phyloP scores from a whole-genome alignment of 345 rosid genomes.

The Brassica carinata region DNA sequence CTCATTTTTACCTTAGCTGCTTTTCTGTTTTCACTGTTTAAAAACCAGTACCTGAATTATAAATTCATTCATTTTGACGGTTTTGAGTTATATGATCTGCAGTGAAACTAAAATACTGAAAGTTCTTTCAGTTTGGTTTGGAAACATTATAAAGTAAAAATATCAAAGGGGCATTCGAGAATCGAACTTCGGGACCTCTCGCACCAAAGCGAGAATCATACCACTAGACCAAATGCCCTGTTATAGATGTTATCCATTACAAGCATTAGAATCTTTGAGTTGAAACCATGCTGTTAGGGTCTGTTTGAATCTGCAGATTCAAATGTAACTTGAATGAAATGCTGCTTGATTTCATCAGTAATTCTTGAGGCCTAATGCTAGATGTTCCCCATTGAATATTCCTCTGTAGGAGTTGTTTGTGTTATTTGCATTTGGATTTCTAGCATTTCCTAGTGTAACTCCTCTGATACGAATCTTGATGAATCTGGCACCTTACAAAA shows the following conservation, averaged over 20 bases:
- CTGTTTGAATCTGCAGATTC: not conserved
- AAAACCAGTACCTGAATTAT: too few relatives aligned
- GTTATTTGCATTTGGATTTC: not conserved
- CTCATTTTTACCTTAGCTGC: too few relatives aligned
- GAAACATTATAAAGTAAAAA: not conserved
- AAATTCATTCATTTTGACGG: too few relatives aligned
- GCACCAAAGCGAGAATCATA: constrained; percentile 91
- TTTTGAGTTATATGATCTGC: too few relatives aligned
- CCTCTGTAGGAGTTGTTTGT: not conserved
- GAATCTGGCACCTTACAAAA: not conserved
- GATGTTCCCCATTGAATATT: not conserved
- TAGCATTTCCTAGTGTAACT: not conserved
- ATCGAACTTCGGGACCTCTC: constrained; percentile 68
- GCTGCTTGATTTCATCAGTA: not conserved
- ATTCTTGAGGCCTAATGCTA: not conserved
- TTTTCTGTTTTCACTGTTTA: too few relatives aligned
- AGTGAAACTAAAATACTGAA: not conserved
- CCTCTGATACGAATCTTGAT: not conserved
- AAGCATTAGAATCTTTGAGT: not conserved
- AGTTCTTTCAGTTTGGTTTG: too few relatives aligned
- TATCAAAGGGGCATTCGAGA: constrained; percentile 43
- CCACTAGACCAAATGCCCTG: constrained; percentile 74
- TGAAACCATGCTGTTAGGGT: not conserved
- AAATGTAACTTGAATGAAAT: not conserved
- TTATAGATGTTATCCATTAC: not conserved